Evolutionary conservation across 805 yeast genomes (phyloP), one percentile per base, ranked within the genome.

Genomic region (Candida sithepensis): DNA sequence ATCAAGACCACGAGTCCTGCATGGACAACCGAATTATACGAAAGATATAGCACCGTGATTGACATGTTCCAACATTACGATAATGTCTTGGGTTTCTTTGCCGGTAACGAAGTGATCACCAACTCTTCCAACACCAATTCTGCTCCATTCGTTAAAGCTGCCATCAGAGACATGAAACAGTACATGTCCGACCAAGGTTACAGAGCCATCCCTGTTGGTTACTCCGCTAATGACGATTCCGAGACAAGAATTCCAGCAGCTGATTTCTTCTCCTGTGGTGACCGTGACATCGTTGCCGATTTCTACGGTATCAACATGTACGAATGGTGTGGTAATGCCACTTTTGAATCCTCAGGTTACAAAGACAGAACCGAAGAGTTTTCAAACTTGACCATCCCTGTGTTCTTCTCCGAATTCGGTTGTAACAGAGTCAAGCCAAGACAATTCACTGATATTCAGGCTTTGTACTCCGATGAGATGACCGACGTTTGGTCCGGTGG

Each of bases 71-170:
- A 82, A 49, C 73, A 78, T 58, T 92, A 91, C 70, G 69, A 84
- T 42, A 92, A 92, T 69, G 79, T 88, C 18, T 74, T 92, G 53
- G 99, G 98, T 2, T 91, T 88, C 77, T 91, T 92, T 69, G 98
- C 98, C 24, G 99, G 98, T 52, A 94, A 94, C 69, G 99, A 92
- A 76, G 98, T 94, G 45, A 81, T 92, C 50, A 92, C 91, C 68
- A 89, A 88, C 62, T 70, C 69, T 39, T 71, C 89, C 42, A 91
- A 88, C 68, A 87, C 97, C 13, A 84, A 82, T 57, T 88, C 97
- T 28, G 90, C 97, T 24, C 89, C 97, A 1, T 92, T 83, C 68
- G 96, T 94, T 48, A 94, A 92, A 75, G 97, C 98, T 26, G 96
- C 98, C 16, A 77, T 94, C 52, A 84, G 99, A 69, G 99, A 92